Percentiles rank a stretch among this genome's conserved stretches.
Evolutionary conservation across 2,329 filamentous ascomycete genomes (phyloP).

Genomic region (Talaromyces sp.): DNA sequence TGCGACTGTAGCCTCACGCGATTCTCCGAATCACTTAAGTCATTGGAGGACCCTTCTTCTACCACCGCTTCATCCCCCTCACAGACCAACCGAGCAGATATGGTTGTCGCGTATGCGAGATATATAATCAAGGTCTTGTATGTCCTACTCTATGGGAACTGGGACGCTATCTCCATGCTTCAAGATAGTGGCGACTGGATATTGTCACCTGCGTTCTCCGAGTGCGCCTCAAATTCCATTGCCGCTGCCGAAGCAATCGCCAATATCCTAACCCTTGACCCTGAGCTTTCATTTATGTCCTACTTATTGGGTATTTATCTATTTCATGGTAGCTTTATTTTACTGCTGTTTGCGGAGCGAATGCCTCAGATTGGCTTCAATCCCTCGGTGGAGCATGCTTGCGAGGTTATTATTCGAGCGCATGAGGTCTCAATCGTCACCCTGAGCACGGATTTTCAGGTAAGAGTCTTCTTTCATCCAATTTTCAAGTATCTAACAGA

Average conservation of each 20-base stretch:
- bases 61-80: background rate
- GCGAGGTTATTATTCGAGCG: background rate
- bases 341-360: background rate
- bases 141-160: background rate
- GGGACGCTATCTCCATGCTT: background rate
- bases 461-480: background rate
- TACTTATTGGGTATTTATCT: slow-evolving; percentile 54
- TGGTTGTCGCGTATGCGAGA: background rate
- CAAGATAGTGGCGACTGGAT: background rate
- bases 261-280: slow-evolving; percentile 48
- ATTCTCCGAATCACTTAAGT: background rate
- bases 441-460: background rate
- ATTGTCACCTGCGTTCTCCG: slow-evolving; percentile 19
- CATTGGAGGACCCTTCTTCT: background rate
- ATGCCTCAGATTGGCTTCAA: background rate
- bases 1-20: background rate
- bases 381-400: background rate
- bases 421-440: background rate
- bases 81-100: background rate
- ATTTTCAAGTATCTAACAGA: background rate
- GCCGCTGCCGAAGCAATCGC: slow-evolving; percentile 43
- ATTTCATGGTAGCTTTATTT: background rate
- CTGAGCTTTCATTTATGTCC: slow-evolving; percentile 52
- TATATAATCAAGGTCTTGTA: background rate
- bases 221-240: background rate